Conservation (phyloP, 306 rosid genomes). For the Arachis stenosperma region DNA sequence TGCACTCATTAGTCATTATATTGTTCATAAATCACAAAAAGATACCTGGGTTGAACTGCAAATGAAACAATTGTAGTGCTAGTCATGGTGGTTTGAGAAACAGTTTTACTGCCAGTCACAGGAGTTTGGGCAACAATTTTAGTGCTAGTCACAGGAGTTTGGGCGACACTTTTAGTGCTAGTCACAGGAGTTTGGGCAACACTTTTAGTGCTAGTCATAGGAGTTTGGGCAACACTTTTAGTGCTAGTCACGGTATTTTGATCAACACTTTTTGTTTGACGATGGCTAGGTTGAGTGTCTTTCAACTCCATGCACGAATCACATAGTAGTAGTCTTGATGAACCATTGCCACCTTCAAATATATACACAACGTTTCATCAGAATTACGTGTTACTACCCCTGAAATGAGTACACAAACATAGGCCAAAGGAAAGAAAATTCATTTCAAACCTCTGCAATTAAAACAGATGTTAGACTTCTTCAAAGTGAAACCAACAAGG, state of each 20-base stretch:
- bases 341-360: slow-evolving; percentile 38
- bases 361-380: slow-evolving; percentile 42
- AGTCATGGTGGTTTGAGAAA: slow-evolving; percentile 23
- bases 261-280: neutral
- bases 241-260: neutral
- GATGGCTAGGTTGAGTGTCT: slow-evolving; percentile 38
- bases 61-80: slow-evolving; percentile 5
- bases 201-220: slow-evolving; percentile 1
- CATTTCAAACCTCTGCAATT: slow-evolving; percentile 73
- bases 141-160: slow-evolving; percentile 5
- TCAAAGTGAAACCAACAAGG: slow-evolving; percentile 57
- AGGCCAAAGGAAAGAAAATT: slow-evolving; percentile 21
- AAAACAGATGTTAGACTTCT: slow-evolving; percentile 65
- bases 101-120: neutral
- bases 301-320: slow-evolving; percentile 56
- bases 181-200: slow-evolving; percentile 27
- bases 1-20: neutral
- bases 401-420: slow-evolving; percentile 4
- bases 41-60: slow-evolving; percentile 38
- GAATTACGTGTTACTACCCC: neutral
- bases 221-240: slow-evolving; percentile 5
- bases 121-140: neutral
- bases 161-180: slow-evolving; percentile 13
- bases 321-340: slow-evolving; percentile 64
- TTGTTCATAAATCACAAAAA: slow-evolving; percentile 9